Conservation (phyloP, 495 filamentous ascomycete genomes). For the Clohesyomyces aquaticus region DNA sequence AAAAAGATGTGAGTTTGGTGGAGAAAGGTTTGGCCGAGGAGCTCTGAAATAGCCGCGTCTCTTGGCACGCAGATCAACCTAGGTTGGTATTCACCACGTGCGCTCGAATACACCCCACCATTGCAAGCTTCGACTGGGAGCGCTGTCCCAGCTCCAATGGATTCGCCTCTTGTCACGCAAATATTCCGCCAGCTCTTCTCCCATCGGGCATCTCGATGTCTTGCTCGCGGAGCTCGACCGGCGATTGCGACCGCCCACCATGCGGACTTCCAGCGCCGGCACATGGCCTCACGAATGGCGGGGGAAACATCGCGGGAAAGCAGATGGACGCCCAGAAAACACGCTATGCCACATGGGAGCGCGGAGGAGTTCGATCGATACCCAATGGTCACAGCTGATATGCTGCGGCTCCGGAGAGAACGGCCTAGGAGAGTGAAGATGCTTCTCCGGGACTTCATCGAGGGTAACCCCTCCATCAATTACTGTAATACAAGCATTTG, state of each 20-base stretch:
- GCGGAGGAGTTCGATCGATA: conserved; percentile 75
- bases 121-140: background rate
- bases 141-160: conserved; percentile 60
- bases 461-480: conserved; percentile 61
- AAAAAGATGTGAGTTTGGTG: conserved; percentile 8
- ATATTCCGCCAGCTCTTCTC: conserved; percentile 83
- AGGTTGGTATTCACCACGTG: conserved; percentile 19
- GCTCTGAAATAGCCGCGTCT: background rate
- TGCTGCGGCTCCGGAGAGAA: conserved; percentile 69
- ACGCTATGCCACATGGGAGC: conserved; percentile 72
- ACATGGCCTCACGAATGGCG: conserved; percentile 15
- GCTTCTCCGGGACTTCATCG: conserved; percentile 95
- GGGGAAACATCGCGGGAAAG: conserved; percentile 49
- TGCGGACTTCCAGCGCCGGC: conserved; percentile 21
- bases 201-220: conserved; percentile 59
- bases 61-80: conserved; percentile 18
- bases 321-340: conserved; percentile 80
- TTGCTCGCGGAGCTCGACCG: conserved; percentile 28
- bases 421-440: conserved; percentile 91
- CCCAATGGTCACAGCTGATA: conserved; percentile 81
- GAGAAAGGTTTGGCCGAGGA: conserved; percentile 20
- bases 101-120: background rate
- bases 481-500: conserved; percentile 4
- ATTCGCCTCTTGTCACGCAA: conserved; percentile 74
- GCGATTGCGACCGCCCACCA: conserved; percentile 11